Evolutionary conservation across 352 stramenopile genomes (phyloP), one percentile per base, ranked within the genome.

Genomic region (Blastocystis sp.): DNA sequence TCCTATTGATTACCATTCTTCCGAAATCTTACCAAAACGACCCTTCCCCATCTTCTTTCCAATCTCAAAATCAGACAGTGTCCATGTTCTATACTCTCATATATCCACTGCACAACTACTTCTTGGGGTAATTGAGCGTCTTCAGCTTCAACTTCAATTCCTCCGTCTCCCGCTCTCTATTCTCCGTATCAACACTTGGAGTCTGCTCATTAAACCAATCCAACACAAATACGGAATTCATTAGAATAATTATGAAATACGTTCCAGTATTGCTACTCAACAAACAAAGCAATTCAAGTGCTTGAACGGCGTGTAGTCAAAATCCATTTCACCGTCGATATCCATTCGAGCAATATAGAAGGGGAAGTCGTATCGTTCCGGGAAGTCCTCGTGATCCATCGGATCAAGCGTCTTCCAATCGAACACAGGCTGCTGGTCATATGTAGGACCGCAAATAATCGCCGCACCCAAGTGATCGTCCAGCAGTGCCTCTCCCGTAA

Each of bases 1-100:
- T 48, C 57, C 57, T 75, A 86, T 24, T 9, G 8, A 56, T 21
- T 34, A 27, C 4, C 6, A 24, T 3, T 0, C 54, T 27, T 49
- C 38, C 14, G 38, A 8, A n/a, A 42, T 1, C 38, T 93, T 95
- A 59, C 96, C 96, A 88, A 98, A 99, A 88, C 99, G 98, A 73
- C 96, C 97, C 44, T 94, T 93, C 7, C 96, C 96, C 42, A 99
- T 91, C 0, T 94, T 95, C 77, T 97, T 97, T 53, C 96, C 97
- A 86, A 99, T 98, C 84, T 98, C 95, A 92, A 99, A 99, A 89
- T 99, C 97, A 1, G 40, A 18, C 29, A 85, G 48, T 44, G 34
- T 38, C 75, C 75, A 85, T 18, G 18, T 54, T 32, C 69, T 81
- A 81, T 21, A 11, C 32, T 16, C 40, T 42, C 14, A 32, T 14